Base-by-base conservation (phyloP, 768 basidiomycete genomes). In the Termitomyces sp. region DNA sequence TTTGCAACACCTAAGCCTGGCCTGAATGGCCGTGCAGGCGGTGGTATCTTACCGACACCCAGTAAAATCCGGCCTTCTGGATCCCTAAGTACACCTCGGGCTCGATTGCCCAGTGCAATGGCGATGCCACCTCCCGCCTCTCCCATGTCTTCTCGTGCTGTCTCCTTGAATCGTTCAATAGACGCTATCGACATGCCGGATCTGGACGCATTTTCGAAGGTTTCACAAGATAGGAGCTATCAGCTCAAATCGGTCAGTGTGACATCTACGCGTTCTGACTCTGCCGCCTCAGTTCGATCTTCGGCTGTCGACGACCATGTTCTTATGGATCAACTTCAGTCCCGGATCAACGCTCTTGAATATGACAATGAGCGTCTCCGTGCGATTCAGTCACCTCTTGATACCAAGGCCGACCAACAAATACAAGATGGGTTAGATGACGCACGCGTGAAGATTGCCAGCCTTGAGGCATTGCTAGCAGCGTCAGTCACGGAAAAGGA, bases 101-200 rank as follows among this genome's bases (percentile, higher is more conserved):
- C 83, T 14, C 81, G 90, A 55, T 70, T 91, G 62, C 88, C 90
- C 36, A 90, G 89, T 66, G 78, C 82, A n/a, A 72, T 89, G 32
- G 86, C 89, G 7, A 92, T 93, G 91, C 91, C 90, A 2, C 91
- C 91, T 3, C 91, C 91, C 17, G 77, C 86, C 0, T 89, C 89
- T 12, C 90, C 90, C 7, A 68, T 78, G 49, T 69, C 72, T 17
- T 70, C 76, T 17, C 75, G 76, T 36, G 75, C 78, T 2, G 71
- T 75, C 29, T 80, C 78, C 20, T 65, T 77, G 45, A 75, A 73
- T 34, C 61, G 60, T 37, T 53, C 53, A 6, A 38, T 50, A 8
- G 63, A 61, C 15, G 57, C 49, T 36, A 45, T 63, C 17, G 63
- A 68, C 51, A 40, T 68, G 5, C 69, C 71, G 5, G 79, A 80